Evolutionary conservation across 2,329 filamentous ascomycete species (phyloP).

Genomic region (Penicillium capsulatum): DNA sequence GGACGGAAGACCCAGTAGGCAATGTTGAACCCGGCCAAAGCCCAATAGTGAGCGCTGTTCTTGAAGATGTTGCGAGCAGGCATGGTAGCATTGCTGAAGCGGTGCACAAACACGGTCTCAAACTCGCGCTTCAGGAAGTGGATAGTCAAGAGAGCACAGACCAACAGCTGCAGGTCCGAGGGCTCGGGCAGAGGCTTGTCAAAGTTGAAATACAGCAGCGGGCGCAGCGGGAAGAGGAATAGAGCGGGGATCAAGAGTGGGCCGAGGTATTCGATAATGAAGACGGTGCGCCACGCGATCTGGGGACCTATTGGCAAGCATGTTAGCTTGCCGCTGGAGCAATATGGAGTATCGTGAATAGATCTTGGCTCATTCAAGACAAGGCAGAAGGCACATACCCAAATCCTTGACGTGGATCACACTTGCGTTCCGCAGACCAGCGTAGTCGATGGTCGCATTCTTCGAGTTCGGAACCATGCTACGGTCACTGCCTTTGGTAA

Average conservation of each 20-base stretch:
- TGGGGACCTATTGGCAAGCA: slow-evolving; percentile 63
- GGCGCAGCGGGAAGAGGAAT: slow-evolving; percentile 65
- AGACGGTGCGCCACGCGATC: slow-evolving; percentile 89
- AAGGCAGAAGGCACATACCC: slow-evolving; percentile 52
- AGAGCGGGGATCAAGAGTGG: slow-evolving; percentile 82
- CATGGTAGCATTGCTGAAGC: slow-evolving; percentile 94
- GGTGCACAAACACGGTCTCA: slow-evolving; percentile 91
- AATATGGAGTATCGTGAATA: neutral
- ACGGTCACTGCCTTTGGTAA: slow-evolving; percentile 63
- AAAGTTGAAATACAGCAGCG: slow-evolving; percentile 62
- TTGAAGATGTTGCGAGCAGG: slow-evolving; percentile 85
- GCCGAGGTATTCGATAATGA: slow-evolving; percentile 89
- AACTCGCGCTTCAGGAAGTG: slow-evolving; percentile 96
- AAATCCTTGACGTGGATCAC: slow-evolving; percentile 86
- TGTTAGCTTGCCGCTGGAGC: slow-evolving; percentile 17
- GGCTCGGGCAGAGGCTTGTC: slow-evolving; percentile 46
- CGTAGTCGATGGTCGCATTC: slow-evolving; percentile 50
- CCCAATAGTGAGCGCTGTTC: slow-evolving; percentile 94
- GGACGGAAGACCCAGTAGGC: slow-evolving; percentile 83
- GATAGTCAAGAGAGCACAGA: slow-evolving; percentile 66
- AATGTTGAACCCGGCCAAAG: slow-evolving; percentile 72
- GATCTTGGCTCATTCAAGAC: neutral
- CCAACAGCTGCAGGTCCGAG: slow-evolving; percentile 67
- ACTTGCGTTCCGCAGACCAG: slow-evolving; percentile 56
- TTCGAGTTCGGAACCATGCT: slow-evolving; percentile 52